These are phyloP conservation scores for Chaetomiaceae sp. DNA, from an alignment of 2,329 filamentous ascomycete genomes.

Conservation along the genomic window DNA sequence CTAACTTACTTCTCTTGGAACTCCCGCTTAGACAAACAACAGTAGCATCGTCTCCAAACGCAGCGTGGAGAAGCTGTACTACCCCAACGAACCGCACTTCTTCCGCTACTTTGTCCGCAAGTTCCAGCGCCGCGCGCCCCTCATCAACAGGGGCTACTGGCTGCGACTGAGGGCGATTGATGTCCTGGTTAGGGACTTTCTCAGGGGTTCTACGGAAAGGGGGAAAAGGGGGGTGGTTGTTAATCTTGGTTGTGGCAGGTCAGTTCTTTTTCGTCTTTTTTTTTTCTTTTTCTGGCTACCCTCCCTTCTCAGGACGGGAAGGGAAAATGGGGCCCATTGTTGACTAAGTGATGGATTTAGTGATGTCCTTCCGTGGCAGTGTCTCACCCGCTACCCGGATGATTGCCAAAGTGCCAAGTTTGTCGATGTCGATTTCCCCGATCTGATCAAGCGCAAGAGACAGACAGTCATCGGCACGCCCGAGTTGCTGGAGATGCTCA, in stretches of 20 bases:
- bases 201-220: constrained; percentile 39
- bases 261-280: constrained; percentile 38
- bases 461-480: constrained; percentile 60
- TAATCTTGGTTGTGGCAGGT: constrained; percentile 89
- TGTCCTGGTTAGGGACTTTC: constrained; percentile 66
- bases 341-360: constrained; percentile 41
- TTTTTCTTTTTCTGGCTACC: constrained; percentile 1
- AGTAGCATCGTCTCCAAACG: constrained; percentile 90
- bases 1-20: not conserved
- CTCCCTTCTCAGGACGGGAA: too few species aligned
- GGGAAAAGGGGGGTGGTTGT: constrained; percentile 67
- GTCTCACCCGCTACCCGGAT: constrained; percentile 61
- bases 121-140: constrained; percentile 73
- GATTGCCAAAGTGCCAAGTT: constrained; percentile 59
- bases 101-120: constrained; percentile 85
- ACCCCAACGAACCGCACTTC: constrained; percentile 71
- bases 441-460: constrained; percentile 71
- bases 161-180: constrained; percentile 80
- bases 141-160: constrained; percentile 89
- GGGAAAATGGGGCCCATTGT: too few species aligned
- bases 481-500: constrained; percentile 52
- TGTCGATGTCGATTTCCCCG: constrained; percentile 81
- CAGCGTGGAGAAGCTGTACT: constrained; percentile 86
- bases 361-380: constrained; percentile 83
- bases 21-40: constrained; percentile 65